Evolutionary conservation across 768 basidiomycete species (phyloP), one percentile per base, ranked within the genome.

Genomic region (Termitomyces sp.): DNA sequence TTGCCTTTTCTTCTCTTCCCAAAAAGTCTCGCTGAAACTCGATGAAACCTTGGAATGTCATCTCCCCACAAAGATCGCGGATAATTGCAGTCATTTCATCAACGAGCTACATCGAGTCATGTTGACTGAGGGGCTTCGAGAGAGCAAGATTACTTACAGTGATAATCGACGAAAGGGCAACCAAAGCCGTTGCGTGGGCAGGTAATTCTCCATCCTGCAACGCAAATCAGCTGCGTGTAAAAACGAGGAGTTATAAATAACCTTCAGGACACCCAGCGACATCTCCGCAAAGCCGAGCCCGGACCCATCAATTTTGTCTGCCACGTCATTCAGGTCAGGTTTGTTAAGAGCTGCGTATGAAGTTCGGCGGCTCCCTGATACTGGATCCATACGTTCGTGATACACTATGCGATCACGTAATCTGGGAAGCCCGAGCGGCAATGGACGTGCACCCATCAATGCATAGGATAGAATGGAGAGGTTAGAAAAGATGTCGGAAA

Each of bases 331-430:
- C 10, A 66, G 33, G 5, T 60, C 55, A 10, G 54, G 49, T 55
- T 62, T 41, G 12, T 29, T 22, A 12, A 36, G 45, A 0, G n/a
- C 26, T 20, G 37, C 44, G 10, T 58, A 62, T 18, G 62, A 36
- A 7, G 48, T 5, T 42, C 60, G 55, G 5, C 51, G 22, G 41
- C 33, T 31, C 15, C 42, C 31, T 22, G 60, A 51, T 26, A 39
- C 36, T 37, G 61, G 65, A 15, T 63, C 63, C 46, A 70, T 69
- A 47, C 65, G 64, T 57, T 76, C 75, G 51, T 79, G 77, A 62
- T 78, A 79, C 5, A 79, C 57, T 2, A 79, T 62, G 22, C 78
- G 73, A 54, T 79, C 77, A 44, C 77, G 70, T 29, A 79, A 66
- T 34, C 60, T 73, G 0, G 76, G 76, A 1, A 77, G 65, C 13